Percentiles rank a stretch among this genome's conserved stretches.
These are phyloP conservation scores for Primulina eburnea DNA, from an alignment of 257 asterid species.

Conservation along the genomic window DNA sequence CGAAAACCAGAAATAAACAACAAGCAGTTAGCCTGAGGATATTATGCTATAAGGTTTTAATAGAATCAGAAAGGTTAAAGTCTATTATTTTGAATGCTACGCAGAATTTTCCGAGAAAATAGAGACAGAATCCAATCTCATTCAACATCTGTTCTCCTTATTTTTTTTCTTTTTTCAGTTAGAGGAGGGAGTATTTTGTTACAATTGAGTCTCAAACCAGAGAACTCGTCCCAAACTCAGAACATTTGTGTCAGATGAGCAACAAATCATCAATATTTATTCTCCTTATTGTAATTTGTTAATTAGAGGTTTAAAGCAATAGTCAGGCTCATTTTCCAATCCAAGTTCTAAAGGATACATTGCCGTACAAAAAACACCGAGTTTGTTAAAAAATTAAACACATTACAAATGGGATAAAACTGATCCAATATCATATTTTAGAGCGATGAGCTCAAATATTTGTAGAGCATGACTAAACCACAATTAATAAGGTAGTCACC, in stretches of 20 bases:
- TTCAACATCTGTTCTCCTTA: background rate
- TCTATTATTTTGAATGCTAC: background rate
- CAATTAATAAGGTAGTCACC: conserved; percentile 50
- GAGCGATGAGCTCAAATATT: conserved; percentile 8
- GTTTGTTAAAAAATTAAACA: background rate
- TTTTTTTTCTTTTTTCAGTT: too few species aligned
- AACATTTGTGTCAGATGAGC: too few species aligned
- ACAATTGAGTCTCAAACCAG: too few species aligned
- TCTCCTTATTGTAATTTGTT: too few species aligned
- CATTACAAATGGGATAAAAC: conserved; percentile 10
- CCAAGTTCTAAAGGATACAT: conserved; percentile 12
- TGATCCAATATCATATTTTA: conserved; percentile 3
- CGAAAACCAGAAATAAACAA: conserved; percentile 30
- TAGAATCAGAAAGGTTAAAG: conserved; percentile 7
- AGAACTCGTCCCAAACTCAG: too few species aligned
- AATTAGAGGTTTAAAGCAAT: background rate
- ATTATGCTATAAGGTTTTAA: conserved; percentile 14
- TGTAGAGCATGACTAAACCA: conserved; percentile 12
- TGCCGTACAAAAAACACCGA: background rate
- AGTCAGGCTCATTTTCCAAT: background rate
- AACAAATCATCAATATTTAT: too few species aligned
- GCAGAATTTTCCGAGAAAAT: background rate
- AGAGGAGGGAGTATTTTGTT: too few species aligned
- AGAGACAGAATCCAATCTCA: background rate
- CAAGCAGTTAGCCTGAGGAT: conserved; percentile 13